These are phyloP conservation scores for Colletotrichum chrysophilum DNA, from an alignment of 2,329 filamentous ascomycete genomes.

Conservation along the genomic window DNA sequence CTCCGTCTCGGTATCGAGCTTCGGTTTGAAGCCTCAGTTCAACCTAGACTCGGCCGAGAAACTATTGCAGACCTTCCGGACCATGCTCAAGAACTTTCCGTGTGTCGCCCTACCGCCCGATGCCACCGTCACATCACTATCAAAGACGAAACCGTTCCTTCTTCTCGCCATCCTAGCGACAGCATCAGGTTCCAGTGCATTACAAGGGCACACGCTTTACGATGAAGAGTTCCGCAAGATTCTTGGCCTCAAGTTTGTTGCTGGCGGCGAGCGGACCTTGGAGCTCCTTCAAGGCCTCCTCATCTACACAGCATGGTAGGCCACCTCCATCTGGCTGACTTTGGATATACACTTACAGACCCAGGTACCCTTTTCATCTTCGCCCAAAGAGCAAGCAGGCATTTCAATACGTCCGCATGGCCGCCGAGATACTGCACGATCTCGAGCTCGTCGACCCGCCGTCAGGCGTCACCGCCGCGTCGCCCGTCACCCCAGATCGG, in stretches of 20 bases:
- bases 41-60: conserved; percentile 58
- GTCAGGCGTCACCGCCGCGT: conserved; percentile 21
- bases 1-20: conserved; percentile 38
- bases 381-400: conserved; percentile 55
- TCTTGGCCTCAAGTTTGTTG: conserved; percentile 60
- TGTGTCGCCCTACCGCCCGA: conserved; percentile 46
- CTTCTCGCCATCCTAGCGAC: conserved; percentile 59
- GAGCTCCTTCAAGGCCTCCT: conserved; percentile 63
- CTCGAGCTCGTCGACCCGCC: conserved; percentile 52
- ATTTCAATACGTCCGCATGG: conserved; percentile 58
- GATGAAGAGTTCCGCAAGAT: conserved; percentile 64
- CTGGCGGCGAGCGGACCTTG: conserved; percentile 60
- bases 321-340: neutral
- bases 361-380: conserved; percentile 61
- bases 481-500: conserved; percentile 30
- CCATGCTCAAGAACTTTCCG: conserved; percentile 49
- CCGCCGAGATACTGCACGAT: conserved; percentile 53
- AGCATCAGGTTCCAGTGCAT: conserved; percentile 50
- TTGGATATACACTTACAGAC: neutral
- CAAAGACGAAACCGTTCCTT: conserved; percentile 55
- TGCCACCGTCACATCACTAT: conserved; percentile 47
- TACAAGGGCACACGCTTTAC: conserved; percentile 58
- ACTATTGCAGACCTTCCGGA: conserved; percentile 47
- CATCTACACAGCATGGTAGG: conserved; percentile 63
- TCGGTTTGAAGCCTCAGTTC: conserved; percentile 56